These are phyloP conservation scores for Platanthera guangdongensis DNA, from an alignment of 106 monocot species.

Conservation along the genomic window DNA sequence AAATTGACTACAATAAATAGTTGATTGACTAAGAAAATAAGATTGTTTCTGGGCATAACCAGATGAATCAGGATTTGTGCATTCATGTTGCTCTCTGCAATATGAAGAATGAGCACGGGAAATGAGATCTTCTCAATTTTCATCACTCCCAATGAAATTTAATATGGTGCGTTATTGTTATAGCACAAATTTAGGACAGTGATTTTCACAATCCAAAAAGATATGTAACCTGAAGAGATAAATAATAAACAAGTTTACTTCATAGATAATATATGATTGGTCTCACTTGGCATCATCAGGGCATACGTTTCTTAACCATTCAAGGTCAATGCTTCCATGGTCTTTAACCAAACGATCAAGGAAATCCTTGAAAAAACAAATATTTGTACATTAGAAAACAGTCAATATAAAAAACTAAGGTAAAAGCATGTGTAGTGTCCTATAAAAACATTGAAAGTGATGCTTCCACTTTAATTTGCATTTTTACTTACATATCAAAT, in stretches of 20 bases:
- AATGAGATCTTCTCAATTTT: neutral
- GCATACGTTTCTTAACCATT: constrained; percentile 74
- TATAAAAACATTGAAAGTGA: no score
- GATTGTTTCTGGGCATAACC: neutral
- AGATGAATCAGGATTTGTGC: neutral
- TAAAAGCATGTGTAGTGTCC: no score
- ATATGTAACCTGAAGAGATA: neutral
- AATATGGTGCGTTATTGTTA: neutral
- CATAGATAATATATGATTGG: neutral
- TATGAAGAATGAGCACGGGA: neutral
- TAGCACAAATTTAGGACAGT: neutral
- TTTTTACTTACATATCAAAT: no score
- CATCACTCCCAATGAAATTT: neutral
- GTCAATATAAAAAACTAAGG: neutral
- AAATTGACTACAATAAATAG: neutral
- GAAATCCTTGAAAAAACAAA: constrained; percentile 37
- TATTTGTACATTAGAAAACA: neutral
- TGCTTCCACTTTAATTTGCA: no score
- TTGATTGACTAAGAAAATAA: neutral
- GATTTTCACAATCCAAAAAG: neutral
- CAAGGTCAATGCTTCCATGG: constrained; percentile 78
- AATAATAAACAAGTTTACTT: neutral
- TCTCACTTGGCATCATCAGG: constrained; percentile 78
- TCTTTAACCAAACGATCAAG: constrained; percentile 53
- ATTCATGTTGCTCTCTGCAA: neutral